Base-by-base conservation (phyloP, 176 grass and related monocot genomes). In the Pontederia paniculata region DNA sequence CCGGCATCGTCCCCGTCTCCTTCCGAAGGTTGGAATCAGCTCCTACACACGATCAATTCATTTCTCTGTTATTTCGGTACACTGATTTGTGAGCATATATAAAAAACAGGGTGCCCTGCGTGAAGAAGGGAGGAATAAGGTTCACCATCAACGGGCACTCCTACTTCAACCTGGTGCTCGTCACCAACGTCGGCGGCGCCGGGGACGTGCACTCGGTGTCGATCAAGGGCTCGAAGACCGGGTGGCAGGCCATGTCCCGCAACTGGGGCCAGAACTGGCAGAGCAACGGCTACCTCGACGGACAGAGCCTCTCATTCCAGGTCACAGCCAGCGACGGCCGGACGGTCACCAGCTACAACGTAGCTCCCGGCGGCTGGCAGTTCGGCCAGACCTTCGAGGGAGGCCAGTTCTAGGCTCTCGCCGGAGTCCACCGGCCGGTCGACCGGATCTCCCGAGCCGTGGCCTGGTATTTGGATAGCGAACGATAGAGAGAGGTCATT, bases 191-290 rank as follows among this genome's bases (percentile, higher is more conserved):
- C 48, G 83, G 5, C 12, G 88, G 88, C 50, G 50, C 81, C 62
- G 8, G 83, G 63, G 74, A 70, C 21, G 50, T 75, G 74, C 69
- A 69, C 17, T 0, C 84, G 13, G 77, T 75, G 41, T 78, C 79
- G 22, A 82, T 81, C 58, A 79, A 94, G 66, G 74, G 83, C 28
- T 46, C 71, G 4, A 20, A 4, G 23, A 71, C 83, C 16, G 75
- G 52, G 13, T 77, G 68, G 83, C 70, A 78, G 62, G 19, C 70
- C 22, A 84, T 94, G 88, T 70, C 48, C 12, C 78, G 77, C 60
- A 94, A 88, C 63, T 94, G 77, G 88, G 80, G 88, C 23, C 77
- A 82, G 21, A 94, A 94, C 68, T 94, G 88, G 88, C 88, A 94
- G 53, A 78, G 77, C 58, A 74, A 81, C 10, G 73, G 77, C 3